These are phyloP conservation scores for Delonix regia DNA, from an alignment of 306 rosid species.

Conservation along the genomic window DNA sequence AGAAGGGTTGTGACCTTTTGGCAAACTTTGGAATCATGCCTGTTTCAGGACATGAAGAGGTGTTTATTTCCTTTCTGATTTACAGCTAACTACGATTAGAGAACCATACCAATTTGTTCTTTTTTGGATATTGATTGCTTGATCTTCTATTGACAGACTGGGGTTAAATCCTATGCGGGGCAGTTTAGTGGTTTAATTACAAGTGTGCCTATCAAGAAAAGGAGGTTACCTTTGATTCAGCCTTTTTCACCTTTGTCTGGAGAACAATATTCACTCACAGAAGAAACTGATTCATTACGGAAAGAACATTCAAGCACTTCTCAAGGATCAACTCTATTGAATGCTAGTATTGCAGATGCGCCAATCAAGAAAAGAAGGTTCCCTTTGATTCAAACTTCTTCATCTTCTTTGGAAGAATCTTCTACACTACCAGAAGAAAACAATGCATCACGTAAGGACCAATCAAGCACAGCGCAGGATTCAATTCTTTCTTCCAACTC, in stretches of 20 bases:
- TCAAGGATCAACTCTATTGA: conserved; percentile 54
- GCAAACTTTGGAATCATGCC: conserved; percentile 71
- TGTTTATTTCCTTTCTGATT: conserved; percentile 65
- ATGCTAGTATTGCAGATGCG: conserved; percentile 54
- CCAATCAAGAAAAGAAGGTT: conserved; percentile 61
- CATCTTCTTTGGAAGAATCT: no score
- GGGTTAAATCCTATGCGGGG: conserved; percentile 68
- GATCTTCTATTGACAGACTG: conserved; percentile 85
- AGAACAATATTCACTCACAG: conserved; percentile 46
- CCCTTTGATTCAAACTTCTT: conserved; percentile 42
- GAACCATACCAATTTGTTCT: conserved; percentile 48
- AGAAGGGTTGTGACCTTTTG: conserved; percentile 42
- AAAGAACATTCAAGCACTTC: conserved; percentile 54
- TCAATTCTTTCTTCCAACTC: conserved; percentile 52
- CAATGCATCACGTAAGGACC: conserved; percentile 39
- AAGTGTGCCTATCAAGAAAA: conserved; percentile 97
- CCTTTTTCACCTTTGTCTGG: conserved; percentile 67
- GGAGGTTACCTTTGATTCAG: conserved; percentile 65
- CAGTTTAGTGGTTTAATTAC: conserved; percentile 75
- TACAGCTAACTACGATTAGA: conserved; percentile 63
- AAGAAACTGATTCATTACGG: conserved; percentile 49
- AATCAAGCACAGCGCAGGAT: conserved; percentile 53
- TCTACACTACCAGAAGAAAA: conserved; percentile 34
- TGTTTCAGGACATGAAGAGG: conserved; percentile 87
- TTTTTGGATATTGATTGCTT: conserved; percentile 65